These are phyloP conservation scores for Naganishia sp. DNA, from an alignment of 1,284 basidiomycete species.

Conservation along the genomic window DNA sequence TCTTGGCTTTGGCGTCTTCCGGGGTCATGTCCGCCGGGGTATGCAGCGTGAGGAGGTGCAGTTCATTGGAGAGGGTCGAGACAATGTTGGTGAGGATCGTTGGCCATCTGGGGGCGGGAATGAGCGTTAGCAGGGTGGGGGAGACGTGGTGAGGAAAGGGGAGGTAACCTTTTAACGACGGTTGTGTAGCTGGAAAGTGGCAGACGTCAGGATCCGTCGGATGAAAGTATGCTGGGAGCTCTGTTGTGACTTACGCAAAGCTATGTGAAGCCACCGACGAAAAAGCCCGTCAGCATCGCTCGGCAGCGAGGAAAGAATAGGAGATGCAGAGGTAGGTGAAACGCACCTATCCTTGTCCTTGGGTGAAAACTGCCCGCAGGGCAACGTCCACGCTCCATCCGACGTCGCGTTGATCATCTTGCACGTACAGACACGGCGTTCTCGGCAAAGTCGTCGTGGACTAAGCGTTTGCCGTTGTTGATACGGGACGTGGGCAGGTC, in stretches of 20 bases:
- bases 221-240: neutral
- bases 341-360: slow-evolving; percentile 51
- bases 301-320: neutral
- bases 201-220: neutral
- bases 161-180: slow-evolving; percentile 43
- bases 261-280: slow-evolving; percentile 32
- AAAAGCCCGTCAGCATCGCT: slow-evolving; percentile 2
- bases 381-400: slow-evolving; percentile 34
- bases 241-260: slow-evolving; percentile 43
- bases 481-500: no score
- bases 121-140: neutral
- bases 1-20: slow-evolving; percentile 46
- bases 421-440: neutral
- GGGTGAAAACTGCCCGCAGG: slow-evolving; percentile 47
- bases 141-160: no score
- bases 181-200: slow-evolving; percentile 45
- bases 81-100: slow-evolving; percentile 79
- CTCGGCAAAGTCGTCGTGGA: no score
- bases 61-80: slow-evolving; percentile 66
- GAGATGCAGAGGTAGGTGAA: neutral
- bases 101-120: slow-evolving; percentile 68
- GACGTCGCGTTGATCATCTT: slow-evolving; percentile 11
- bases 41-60: slow-evolving; percentile 58
- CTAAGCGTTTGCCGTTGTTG: no score
- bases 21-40: slow-evolving; percentile 36